These are phyloP conservation scores for Dryas octopetala DNA, from an alignment of 306 rosid species.

Conservation along the genomic window DNA sequence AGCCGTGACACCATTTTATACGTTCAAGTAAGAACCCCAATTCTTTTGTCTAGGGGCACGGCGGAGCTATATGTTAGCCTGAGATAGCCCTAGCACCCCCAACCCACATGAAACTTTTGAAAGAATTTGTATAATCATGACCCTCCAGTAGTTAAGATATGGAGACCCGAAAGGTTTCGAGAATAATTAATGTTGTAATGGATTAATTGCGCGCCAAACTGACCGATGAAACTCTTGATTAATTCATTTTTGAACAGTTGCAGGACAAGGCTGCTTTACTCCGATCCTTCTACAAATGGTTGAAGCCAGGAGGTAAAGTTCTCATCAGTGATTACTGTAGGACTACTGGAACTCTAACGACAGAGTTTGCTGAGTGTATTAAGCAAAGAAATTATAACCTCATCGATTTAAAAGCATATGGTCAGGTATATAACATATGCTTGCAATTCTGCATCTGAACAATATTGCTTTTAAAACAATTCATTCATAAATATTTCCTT, in stretches of 20 bases:
- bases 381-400: slow-evolving; percentile 78
- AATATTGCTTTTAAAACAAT: neutral
- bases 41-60: too few species aligned
- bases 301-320: slow-evolving; percentile 93
- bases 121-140: too few species aligned
- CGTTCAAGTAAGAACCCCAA: slow-evolving; percentile 54
- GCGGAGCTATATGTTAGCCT: too few species aligned
- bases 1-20: slow-evolving; percentile 83
- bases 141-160: too few species aligned
- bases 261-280: slow-evolving; percentile 81
- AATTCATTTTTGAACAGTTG: neutral
- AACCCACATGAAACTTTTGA: neutral
- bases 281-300: slow-evolving; percentile 76
- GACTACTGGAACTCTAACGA: slow-evolving; percentile 60
- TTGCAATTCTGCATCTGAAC: neutral
- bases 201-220: too few species aligned
- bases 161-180: too few species aligned
- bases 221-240: too few species aligned
- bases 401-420: slow-evolving; percentile 59
- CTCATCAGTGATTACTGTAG: slow-evolving; percentile 85
- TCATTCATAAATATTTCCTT: slow-evolving; percentile 3
- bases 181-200: too few species aligned
- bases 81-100: too few species aligned
- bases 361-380: slow-evolving; percentile 67
- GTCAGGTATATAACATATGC: slow-evolving; percentile 45